Percentiles rank a stretch among this genome's conserved stretches.
Evolutionary conservation across 1,284 basidiomycete species (phyloP).

Genomic region (Melampsora abietis-canadensis): DNA sequence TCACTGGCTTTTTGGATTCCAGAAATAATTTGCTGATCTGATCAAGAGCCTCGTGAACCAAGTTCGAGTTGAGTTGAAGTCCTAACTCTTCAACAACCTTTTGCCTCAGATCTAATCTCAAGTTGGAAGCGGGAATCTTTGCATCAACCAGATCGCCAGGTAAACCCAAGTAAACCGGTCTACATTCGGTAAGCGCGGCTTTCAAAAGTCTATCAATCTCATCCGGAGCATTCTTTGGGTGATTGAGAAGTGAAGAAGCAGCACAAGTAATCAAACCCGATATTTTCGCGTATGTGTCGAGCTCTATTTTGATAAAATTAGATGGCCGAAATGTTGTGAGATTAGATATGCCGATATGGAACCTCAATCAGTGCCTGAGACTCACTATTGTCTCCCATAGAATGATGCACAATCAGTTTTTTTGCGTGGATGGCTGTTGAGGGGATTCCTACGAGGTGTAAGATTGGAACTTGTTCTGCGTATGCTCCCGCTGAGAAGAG

Average conservation of each 20-base stretch:
- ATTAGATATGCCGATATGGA: constrained; percentile 67
- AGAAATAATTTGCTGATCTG: not conserved
- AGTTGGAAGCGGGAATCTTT: constrained; percentile 65
- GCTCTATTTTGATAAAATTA: constrained; percentile 56
- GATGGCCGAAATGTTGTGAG: no score
- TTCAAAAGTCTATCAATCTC: constrained; percentile 76
- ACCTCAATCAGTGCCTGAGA: constrained; percentile 59
- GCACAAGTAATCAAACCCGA: constrained; percentile 72
- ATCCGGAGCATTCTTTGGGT: constrained; percentile 44
- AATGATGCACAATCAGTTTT: constrained; percentile 55
- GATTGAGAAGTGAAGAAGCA: constrained; percentile 63
- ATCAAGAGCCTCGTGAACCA: not conserved
- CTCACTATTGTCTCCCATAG: constrained; percentile 49
- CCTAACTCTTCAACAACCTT: constrained; percentile 69
- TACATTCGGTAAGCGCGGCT: constrained; percentile 70
- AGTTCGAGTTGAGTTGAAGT: constrained; percentile 59
- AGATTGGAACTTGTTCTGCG: constrained; percentile 83
- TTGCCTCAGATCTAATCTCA: constrained; percentile 59
- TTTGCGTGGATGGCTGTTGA: constrained; percentile 67
- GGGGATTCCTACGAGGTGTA: constrained; percentile 86
- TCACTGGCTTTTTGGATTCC: not conserved
- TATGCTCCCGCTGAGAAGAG: constrained; percentile 55
- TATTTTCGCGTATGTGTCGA: constrained; percentile 74
- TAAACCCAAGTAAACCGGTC: constrained; percentile 81
- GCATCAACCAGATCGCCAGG: constrained; percentile 77